A percentile compares a stretch with the other conserved stretches of the same genome.
phyloP scores from a whole-genome alignment of 352 stramenopile genomes.

The Pythium apleroticum region DNA sequence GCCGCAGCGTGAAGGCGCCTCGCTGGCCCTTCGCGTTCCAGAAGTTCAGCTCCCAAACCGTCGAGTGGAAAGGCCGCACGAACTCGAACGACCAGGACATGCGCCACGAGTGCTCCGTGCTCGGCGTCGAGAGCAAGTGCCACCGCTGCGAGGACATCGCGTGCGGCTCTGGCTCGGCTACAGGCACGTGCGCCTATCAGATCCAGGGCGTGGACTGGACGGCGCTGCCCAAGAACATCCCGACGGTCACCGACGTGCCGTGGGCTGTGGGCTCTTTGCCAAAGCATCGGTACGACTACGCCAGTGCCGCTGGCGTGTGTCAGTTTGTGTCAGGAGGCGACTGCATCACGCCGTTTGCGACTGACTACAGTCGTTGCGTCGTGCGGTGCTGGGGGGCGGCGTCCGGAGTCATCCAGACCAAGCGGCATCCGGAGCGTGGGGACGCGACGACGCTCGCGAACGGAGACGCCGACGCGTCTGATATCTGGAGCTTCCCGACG shows the following conservation, averaged over 20 bases:
- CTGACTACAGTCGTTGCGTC: conserved; percentile 88
- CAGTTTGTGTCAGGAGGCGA: conserved; percentile 84
- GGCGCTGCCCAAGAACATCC: conserved; percentile 85
- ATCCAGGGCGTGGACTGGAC: conserved; percentile 89
- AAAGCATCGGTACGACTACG: conserved; percentile 91
- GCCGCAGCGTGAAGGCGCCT: conserved; percentile 74
- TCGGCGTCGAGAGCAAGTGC: conserved; percentile 93
- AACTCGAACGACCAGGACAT: conserved; percentile 92
- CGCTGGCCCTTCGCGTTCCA: conserved; percentile 95
- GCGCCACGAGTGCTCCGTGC: conserved; percentile 86
- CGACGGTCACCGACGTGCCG: conserved; percentile 90
- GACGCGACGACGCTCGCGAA: conserved; percentile 20
- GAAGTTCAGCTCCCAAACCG: conserved; percentile 63
- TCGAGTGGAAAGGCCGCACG: conserved; percentile 88
- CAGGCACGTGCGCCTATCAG: conserved; percentile 84
- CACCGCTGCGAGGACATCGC: conserved; percentile 91
- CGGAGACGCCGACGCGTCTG: conserved; percentile 47
- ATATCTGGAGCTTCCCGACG: conserved; percentile 63
- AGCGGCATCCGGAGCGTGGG: conserved; percentile 38
- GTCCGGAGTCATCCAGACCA: conserved; percentile 37
- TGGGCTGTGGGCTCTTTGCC: conserved; percentile 90
- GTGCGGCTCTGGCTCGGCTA: conserved; percentile 46
- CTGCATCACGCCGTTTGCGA: conserved; percentile 78
- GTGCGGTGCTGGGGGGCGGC: conserved; percentile 90
- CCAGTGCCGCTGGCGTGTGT: conserved; percentile 75